phyloP scores from a whole-genome alignment of 2,329 filamentous ascomycete species.

The Colletotrichum tabaci region DNA sequence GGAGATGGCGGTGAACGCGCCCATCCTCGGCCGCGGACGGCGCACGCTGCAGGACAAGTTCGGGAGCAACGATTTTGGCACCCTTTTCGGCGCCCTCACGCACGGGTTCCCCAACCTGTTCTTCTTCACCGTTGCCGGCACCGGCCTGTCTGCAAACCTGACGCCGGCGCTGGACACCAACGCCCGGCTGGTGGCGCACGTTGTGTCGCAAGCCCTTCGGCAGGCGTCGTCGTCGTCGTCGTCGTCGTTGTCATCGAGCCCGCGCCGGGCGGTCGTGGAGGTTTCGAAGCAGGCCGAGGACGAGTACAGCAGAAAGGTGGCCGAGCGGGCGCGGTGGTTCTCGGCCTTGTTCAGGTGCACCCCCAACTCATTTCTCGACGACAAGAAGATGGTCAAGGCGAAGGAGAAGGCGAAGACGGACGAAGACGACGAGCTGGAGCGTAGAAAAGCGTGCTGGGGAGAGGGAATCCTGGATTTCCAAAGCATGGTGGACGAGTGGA shows the following conservation, averaged over 20 bases:
- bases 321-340: no score
- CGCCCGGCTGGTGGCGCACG: neutral
- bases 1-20: neutral
- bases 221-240: no score
- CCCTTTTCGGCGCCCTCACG: neutral
- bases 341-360: no score
- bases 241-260: no score
- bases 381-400: neutral
- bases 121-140: neutral
- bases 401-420: neutral
- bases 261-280: no score
- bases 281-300: no score
- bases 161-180: neutral
- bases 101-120: constrained; percentile 1
- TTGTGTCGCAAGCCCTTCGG: no score
- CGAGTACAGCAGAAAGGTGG: no score
- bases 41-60: neutral
- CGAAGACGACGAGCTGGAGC: neutral
- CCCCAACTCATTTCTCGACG: no score
- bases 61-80: neutral
- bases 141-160: neutral
- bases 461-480: neutral
- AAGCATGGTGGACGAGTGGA: neutral
- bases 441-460: neutral
- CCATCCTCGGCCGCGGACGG: neutral